Conservation (phyloP, 75 land plant species). For the Gnetum montanum region DNA sequence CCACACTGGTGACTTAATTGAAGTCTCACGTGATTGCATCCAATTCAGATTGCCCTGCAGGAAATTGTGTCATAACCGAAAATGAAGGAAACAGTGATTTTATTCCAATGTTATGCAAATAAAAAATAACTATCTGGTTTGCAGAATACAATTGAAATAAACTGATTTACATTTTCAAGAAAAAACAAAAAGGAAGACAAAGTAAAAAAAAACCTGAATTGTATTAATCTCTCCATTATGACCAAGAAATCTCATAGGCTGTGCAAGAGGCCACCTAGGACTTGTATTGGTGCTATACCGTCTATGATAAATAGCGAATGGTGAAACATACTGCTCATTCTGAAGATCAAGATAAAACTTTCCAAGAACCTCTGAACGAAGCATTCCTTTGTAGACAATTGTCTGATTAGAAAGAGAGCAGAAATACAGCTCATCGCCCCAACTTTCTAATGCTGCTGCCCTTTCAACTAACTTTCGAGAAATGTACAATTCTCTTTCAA, state of each 20-base stretch:
- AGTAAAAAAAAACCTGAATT: slow-evolving; percentile 60
- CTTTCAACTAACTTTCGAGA: slow-evolving; percentile 80
- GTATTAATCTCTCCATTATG: slow-evolving; percentile 99
- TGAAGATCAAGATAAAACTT: slow-evolving; percentile 76
- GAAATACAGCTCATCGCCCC: slow-evolving; percentile 84
- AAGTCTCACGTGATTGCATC: slow-evolving; percentile 93
- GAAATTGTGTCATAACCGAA: neutral
- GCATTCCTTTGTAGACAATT: slow-evolving; percentile 97
- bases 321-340: slow-evolving; percentile 56
- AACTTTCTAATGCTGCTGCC: slow-evolving; percentile 42
- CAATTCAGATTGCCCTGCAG: slow-evolving; percentile 93
- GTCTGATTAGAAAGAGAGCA: slow-evolving; percentile 92
- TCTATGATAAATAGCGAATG: slow-evolving; percentile 93
- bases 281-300: slow-evolving; percentile 96
- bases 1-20: slow-evolving; percentile 85
- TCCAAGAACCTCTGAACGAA: slow-evolving; percentile 81
- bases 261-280: slow-evolving; percentile 98
- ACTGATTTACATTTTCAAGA: too few species aligned
- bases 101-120: neutral
- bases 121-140: neutral
- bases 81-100: slow-evolving; percentile 5
- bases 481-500: slow-evolving; percentile 93
- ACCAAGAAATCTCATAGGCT: slow-evolving; percentile 96
- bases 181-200: neutral
- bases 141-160: neutral